Conservation (phyloP, 225 moss, liverwort and hornwort species). For the Takakia lepidozioides region DNA sequence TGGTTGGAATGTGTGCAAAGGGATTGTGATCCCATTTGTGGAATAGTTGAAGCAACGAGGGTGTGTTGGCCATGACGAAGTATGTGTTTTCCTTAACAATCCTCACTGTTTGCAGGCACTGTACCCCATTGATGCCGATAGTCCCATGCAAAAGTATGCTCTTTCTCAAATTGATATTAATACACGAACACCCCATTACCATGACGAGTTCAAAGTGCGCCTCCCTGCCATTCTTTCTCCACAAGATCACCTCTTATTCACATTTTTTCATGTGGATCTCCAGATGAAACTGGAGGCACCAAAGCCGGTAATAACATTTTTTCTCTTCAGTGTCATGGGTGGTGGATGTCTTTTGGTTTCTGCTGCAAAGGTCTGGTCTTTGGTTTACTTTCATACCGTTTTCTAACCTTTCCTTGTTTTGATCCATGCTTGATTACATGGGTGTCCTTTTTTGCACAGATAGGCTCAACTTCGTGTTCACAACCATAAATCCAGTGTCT, state of each 20-base stretch:
- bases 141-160: conserved; percentile 80
- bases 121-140: conserved; percentile 65
- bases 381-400: background rate
- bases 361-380: no score
- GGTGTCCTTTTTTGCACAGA: background rate
- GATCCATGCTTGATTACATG: no score
- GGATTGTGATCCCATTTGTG: no score
- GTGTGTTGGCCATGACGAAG: no score
- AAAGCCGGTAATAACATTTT: conserved; percentile 82
- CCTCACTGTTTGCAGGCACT: conserved; percentile 83
- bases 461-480: background rate
- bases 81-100: no score
- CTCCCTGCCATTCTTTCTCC: conserved; percentile 76
- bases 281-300: conserved; percentile 97
- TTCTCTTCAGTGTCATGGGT: no score
- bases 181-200: conserved; percentile 69
- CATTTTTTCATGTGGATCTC: conserved; percentile 89
- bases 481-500: background rate
- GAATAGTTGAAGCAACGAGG: no score
- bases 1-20: no score
- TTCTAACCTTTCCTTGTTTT: background rate
- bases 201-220: conserved; percentile 91
- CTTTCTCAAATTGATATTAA: conserved; percentile 92
- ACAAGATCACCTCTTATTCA: conserved; percentile 92
- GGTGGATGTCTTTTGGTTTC: no score